Percentiles rank a stretch among this genome's conserved stretches.
These are phyloP conservation scores for Cardamine occulta DNA, from an alignment of 345 rosid species.

Conservation along the genomic window DNA sequence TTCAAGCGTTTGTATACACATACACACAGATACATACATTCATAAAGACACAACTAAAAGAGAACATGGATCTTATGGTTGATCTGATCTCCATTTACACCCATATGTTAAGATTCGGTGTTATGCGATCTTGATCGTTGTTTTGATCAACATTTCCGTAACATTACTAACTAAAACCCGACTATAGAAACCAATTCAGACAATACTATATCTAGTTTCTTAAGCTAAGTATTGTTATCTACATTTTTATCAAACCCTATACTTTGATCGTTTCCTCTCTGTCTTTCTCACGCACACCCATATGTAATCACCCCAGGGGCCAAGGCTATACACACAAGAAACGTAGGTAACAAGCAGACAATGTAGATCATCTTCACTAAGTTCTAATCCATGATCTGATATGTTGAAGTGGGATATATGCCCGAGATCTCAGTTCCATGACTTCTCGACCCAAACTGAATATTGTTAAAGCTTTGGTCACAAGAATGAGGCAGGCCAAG, in stretches of 20 bases:
- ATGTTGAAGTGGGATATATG: constrained; percentile 18
- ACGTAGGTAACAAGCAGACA: not conserved
- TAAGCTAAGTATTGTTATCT: constrained; percentile 18
- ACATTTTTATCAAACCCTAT: constrained; percentile 24
- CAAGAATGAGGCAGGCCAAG: constrained; percentile 67
- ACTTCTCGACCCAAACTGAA: constrained; percentile 37
- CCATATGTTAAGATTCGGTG: not conserved
- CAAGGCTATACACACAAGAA: constrained; percentile 7
- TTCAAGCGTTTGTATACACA: not conserved
- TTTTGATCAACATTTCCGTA: not conserved
- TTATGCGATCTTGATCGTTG: constrained; percentile 4
- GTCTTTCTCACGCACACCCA: not conserved
- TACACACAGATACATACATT: constrained; percentile 5
- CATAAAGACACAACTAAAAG: not conserved
- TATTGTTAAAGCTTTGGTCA: constrained; percentile 38
- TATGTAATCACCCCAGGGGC: not conserved
- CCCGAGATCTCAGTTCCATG: constrained; percentile 25
- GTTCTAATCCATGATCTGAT: constrained; percentile 33
- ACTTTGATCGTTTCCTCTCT: not conserved
- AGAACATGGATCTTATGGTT: constrained; percentile 15
- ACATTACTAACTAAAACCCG: not conserved
- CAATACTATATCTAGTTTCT: not conserved
- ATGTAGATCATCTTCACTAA: constrained; percentile 1
- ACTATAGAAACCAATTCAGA: not conserved
- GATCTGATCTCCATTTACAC: constrained; percentile 21